A percentile compares a stretch with the other conserved stretches of the same genome.
These are phyloP conservation scores for Aspergillus carbonarius DNA, from an alignment of 2,329 filamentous ascomycete species.

Conservation along the genomic window DNA sequence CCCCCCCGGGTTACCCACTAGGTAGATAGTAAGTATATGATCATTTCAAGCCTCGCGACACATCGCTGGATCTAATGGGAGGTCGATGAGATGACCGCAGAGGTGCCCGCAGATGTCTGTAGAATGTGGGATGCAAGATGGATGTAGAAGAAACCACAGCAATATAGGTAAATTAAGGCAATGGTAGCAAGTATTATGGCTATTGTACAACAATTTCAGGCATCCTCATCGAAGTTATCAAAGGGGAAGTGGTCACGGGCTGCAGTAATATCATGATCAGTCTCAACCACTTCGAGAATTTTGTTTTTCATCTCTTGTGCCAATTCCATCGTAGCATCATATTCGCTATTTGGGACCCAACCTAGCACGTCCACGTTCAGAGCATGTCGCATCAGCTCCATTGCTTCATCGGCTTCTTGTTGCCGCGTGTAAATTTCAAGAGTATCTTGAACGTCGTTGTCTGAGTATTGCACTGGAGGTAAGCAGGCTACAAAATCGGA, in stretches of 20 bases:
- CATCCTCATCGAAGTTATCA: constrained; percentile 15
- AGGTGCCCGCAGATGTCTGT: too few species aligned
- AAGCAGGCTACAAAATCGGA: background rate
- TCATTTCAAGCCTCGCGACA: too few species aligned
- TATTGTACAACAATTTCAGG: background rate
- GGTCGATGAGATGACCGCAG: too few species aligned
- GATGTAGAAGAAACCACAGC: too few species aligned
- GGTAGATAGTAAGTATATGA: too few species aligned
- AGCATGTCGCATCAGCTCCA: constrained; percentile 17
- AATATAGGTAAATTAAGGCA: too few species aligned
- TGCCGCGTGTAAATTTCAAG: constrained; percentile 16
- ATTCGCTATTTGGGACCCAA: constrained; percentile 24
- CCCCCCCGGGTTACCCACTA: too few species aligned
- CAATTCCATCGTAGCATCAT: constrained; percentile 17
- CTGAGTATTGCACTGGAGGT: constrained; percentile 17
- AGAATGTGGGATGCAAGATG: too few species aligned
- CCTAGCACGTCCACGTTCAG: constrained; percentile 23
- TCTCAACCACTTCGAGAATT: constrained; percentile 21
- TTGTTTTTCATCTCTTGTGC: constrained; percentile 18
- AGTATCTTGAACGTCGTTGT: constrained; percentile 11
- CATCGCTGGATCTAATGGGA: too few species aligned
- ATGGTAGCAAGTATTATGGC: too few species aligned
- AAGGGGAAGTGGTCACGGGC: constrained; percentile 18
- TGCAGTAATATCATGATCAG: constrained; percentile 12
- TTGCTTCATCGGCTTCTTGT: constrained; percentile 21